Conservation (phyloP, 805 yeast genomes). For the Vanderwaltozyma verrucispora region DNA sequence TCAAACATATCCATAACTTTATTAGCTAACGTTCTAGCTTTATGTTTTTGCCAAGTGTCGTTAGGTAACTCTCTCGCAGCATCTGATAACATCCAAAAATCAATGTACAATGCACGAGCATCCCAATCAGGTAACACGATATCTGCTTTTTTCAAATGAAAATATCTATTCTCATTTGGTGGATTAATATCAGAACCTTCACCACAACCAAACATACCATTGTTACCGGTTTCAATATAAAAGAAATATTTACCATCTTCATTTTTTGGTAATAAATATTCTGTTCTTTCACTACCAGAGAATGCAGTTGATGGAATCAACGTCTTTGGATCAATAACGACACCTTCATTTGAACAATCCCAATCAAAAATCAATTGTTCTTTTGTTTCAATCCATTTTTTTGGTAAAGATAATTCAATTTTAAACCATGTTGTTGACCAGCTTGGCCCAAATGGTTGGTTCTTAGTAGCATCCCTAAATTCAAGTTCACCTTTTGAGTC, state of each 20-base stretch:
- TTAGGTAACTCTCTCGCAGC: conserved; percentile 80
- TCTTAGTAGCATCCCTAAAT: conserved; percentile 52
- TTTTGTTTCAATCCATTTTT: conserved; percentile 33
- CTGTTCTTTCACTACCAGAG: conserved; percentile 73
- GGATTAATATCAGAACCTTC: conserved; percentile 50
- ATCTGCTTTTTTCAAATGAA: conserved; percentile 60
- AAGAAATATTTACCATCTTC: conserved; percentile 47
- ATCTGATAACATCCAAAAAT: conserved; percentile 82
- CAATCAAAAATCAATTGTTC: conserved; percentile 61
- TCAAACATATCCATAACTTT: conserved; percentile 79
- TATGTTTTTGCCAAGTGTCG: conserved; percentile 70
- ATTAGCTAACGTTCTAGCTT: conserved; percentile 72
- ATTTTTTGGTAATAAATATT: conserved; percentile 54
- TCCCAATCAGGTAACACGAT: conserved; percentile 69
- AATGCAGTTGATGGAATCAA: conserved; percentile 70
- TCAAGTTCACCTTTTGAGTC: conserved; percentile 22
- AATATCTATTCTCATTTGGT: conserved; percentile 64
- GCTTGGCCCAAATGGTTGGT: conserved; percentile 81
- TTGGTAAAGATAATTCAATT: conserved; percentile 54
- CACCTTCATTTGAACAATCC: conserved; percentile 82
- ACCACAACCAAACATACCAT: conserved; percentile 86
- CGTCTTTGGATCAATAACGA: conserved; percentile 55
- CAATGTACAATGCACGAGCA: conserved; percentile 68
- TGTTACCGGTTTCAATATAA: conserved; percentile 84
- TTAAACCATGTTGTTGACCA: conserved; percentile 97